Base-by-base conservation (phyloP, 139 green algal species). In the Coelastrella sp. region DNA sequence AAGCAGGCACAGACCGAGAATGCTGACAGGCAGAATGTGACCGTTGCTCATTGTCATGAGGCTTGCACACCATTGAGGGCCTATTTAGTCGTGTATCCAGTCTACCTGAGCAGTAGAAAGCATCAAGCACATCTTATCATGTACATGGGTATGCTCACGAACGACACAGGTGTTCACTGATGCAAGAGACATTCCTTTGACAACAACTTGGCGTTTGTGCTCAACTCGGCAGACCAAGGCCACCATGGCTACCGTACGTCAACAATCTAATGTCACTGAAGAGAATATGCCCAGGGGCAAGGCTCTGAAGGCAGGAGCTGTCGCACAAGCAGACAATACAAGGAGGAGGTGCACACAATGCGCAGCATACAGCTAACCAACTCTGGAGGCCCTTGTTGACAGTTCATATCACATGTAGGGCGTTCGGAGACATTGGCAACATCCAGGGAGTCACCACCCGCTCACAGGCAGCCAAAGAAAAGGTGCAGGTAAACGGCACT, bases 391-490 rank as follows among this genome's bases (percentile, higher is more conserved):
- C 15, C n/a, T 66, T 11, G 7, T 66, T 30, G 23, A 66, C 13
- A 53, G 2, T 17, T 4, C 4, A 30, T 38, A 43, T 9, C n/a
- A 17, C 2, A 40, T 63, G 45, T 88, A 94, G 91, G 67, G 92
- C 91, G 0, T 83, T 96, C 38, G 92, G 92, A 0, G 92, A 96
- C 77, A 93, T 96, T 48, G 89, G 92, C 62, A 96, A 96, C 84
- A 67, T 95, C 30, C 85, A 88, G 9, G 82, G 82, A 57, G 82
- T 87, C 53, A 81, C 71, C 17, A 87, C 82, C 27, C 69, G 82
- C 57, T 75, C 82, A 2, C 82, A 87, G 82, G 82, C 82, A 59
- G 81, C 81, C 81, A 86, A 86, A 50, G 81, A 86, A 23, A 87
- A 87, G 82, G 82, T 87, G 23, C 23, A 73, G 32, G 80, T 67